Base-by-base conservation (phyloP, 768 basidiomycete genomes). In the Fomitopsis serialis region DNA sequence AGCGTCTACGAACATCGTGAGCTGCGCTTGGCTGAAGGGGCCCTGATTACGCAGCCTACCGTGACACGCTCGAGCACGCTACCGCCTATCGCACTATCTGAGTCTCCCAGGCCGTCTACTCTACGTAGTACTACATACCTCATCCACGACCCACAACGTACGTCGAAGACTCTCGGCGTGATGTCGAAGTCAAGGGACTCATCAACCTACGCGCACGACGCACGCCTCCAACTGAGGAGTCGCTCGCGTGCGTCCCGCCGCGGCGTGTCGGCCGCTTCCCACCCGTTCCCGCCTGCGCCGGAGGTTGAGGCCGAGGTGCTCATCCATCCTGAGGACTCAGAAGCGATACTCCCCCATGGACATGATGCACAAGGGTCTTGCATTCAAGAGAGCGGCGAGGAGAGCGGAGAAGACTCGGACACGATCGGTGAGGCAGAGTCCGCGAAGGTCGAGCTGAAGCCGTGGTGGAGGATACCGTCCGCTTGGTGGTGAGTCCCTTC, bases 401-500 rank as follows among this genome's bases (percentile, higher is more conserved):
- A 56, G 47, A 56, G 62, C 24, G 53, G 62, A 43, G 51, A 63
- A 17, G 55, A 61, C 55, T 61, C 42, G 58, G 53, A 63, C 12
- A 42, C 58, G 55, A 54, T 67, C 55, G 61, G 63, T 52, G 57
- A 40, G 4, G 70, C 76, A 8, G 15, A 32, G 29, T 11, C 29
- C 11, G 29, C 5, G 29, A 9, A 35, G 8, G 10, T 32, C 6
- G 24, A n/a, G 48, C 3, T 11, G 22, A 36, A 29, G 44, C 84
- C 87, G 2, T 91, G 89, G 88, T 90, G 85, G 79, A 88, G 73
- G 69, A 72, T 77, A 42, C 87, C 89, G 3, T 89, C 88, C 0
- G 75, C 87, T 0, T 78, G 74, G 71, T 91, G 89, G 90, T 89
- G 58, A 59, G 80, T 70, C 13, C 25, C 27, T 32, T 21, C 24